A percentile compares a stretch with the other conserved stretches of the same genome.
phyloP scores from a whole-genome alignment of 2,329 filamentous ascomycete species.

The Ceratocystis harringtonii region DNA sequence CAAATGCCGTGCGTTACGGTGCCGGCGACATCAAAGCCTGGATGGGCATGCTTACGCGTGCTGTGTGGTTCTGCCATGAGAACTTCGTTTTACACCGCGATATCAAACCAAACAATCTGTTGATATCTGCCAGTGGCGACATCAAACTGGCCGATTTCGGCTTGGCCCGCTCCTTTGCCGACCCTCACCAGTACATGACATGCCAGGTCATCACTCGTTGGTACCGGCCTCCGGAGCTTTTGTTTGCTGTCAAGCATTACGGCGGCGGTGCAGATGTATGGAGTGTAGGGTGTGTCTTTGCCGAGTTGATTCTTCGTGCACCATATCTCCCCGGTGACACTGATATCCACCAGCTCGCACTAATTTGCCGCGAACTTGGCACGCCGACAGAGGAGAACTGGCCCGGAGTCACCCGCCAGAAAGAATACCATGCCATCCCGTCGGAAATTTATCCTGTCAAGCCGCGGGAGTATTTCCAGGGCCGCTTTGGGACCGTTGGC shows the following conservation, averaged over 20 bases:
- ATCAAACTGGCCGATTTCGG: conserved; percentile 97
- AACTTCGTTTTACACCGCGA: conserved; percentile 90
- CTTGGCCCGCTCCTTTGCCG: conserved; percentile 75
- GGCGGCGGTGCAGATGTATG: conserved; percentile 84
- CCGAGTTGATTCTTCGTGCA: conserved; percentile 69
- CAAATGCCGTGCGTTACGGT: conserved; percentile 61
- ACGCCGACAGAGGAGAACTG: conserved; percentile 89
- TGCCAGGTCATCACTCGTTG: conserved; percentile 90
- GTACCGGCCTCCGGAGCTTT: conserved; percentile 88
- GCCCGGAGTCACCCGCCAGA: conserved; percentile 74
- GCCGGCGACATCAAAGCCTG: conserved; percentile 89
- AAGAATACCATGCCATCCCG: conserved; percentile 57
- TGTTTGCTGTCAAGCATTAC: conserved; percentile 83
- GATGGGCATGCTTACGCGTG: conserved; percentile 94
- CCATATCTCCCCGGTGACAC: conserved; percentile 73
- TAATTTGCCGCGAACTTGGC: conserved; percentile 74
- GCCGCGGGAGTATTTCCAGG: conserved; percentile 56
- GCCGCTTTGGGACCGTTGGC: conserved; percentile 66
- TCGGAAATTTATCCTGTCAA: conserved; percentile 44
- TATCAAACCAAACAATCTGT: conserved; percentile 96
- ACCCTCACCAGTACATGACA: conserved; percentile 81
- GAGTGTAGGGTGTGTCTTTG: conserved; percentile 86
- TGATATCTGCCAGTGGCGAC: conserved; percentile 84
- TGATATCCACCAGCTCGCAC: conserved; percentile 71
- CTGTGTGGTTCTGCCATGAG: conserved; percentile 92